Evolutionary conservation across 2,329 filamentous ascomycete species (phyloP).

Genomic region (Talaromyces sp.): DNA sequence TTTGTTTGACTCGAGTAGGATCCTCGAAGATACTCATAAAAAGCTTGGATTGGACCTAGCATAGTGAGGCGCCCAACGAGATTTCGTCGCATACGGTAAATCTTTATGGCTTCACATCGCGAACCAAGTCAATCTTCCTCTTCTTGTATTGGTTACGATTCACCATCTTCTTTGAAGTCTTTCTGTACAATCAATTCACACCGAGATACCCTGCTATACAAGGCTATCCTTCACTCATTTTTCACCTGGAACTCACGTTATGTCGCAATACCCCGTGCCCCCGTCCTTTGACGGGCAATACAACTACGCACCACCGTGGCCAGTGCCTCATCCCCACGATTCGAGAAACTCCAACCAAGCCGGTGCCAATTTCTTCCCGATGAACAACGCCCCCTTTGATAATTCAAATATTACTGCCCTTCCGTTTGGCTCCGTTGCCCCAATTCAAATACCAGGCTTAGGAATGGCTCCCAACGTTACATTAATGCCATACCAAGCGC

Average conservation of each 20-base stretch:
- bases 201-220: background rate
- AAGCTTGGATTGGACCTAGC: too few relatives aligned
- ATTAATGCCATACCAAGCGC: conserved; percentile 30
- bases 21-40: background rate
- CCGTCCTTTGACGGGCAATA: conserved; percentile 41
- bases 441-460: conserved; percentile 29
- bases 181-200: background rate
- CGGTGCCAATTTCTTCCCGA: conserved; percentile 16
- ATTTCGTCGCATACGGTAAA: background rate
- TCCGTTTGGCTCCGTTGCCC: conserved; percentile 11
- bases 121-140: conserved; percentile 1
- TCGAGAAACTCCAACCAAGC: conserved; percentile 25
- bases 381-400: conserved; percentile 19
- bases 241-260: conserved; percentile 23
- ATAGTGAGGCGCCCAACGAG: background rate
- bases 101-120: conserved; percentile 11
- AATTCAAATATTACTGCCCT: conserved; percentile 8
- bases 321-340: conserved; percentile 27
- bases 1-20: background rate
- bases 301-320: conserved; percentile 38
- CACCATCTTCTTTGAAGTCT: background rate
- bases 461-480: conserved; percentile 25
- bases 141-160: background rate
- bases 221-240: background rate
- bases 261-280: conserved; percentile 48